A percentile compares a stretch with the other conserved stretches of the same genome.
These are phyloP conservation scores for Trifolium subterraneum DNA, from an alignment of 306 rosid species.

Conservation along the genomic window DNA sequence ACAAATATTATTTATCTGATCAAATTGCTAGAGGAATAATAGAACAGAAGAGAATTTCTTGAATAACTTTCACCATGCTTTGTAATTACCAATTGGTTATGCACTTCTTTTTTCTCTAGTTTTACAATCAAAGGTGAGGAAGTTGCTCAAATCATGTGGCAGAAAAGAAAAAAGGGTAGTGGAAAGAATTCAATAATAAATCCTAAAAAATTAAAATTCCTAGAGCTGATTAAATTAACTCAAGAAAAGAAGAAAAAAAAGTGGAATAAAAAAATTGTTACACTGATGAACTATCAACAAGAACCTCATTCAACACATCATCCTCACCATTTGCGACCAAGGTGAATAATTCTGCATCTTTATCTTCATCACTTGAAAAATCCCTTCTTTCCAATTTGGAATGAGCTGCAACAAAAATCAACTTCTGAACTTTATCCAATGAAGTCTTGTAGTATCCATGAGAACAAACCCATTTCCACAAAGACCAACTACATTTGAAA, in stretches of 20 bases:
- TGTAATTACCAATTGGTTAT: background rate
- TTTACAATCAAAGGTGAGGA: slow-evolving; percentile 40
- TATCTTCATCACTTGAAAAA: slow-evolving; percentile 56
- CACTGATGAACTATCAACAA: slow-evolving; percentile 62
- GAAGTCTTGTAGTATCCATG: slow-evolving; percentile 57
- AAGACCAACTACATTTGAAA: slow-evolving; percentile 59
- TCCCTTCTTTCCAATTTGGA: slow-evolving; percentile 61
- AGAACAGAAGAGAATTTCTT: slow-evolving; percentile 53
- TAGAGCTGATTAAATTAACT: slow-evolving; percentile 47
- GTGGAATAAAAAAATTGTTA: slow-evolving; percentile 41
- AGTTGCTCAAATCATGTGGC: slow-evolving; percentile 45
- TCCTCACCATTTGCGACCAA: slow-evolving; percentile 57
- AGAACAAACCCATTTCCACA: slow-evolving; percentile 61
- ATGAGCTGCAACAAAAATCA: slow-evolving; percentile 74
- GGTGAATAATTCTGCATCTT: slow-evolving; percentile 58
- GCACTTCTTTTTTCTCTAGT: slow-evolving; percentile 43
- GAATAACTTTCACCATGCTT: slow-evolving; percentile 36
- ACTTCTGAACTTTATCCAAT: slow-evolving; percentile 56
- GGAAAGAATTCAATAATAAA: slow-evolving; percentile 88
- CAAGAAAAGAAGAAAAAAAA: background rate
- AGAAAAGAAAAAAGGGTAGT: slow-evolving; percentile 41
- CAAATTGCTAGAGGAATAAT: slow-evolving; percentile 53
- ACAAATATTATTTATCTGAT: slow-evolving; percentile 53
- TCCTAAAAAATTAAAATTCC: slow-evolving; percentile 51
- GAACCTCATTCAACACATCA: slow-evolving; percentile 66